Base-by-base conservation (phyloP, 345 rosid genomes). In the Sisymbrium altissimum region DNA sequence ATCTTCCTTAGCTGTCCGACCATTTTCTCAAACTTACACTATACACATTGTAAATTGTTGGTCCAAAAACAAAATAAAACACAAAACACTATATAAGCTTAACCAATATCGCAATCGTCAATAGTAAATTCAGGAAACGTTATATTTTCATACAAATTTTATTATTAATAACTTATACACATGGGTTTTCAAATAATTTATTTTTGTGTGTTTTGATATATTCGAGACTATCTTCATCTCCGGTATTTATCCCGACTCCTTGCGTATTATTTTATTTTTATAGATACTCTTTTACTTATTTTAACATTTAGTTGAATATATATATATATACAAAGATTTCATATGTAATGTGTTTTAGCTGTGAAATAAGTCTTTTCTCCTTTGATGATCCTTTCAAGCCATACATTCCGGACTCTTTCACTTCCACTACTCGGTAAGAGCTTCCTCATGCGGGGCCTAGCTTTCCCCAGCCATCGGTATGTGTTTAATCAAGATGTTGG, bases 1-100 rank as follows among this genome's bases (percentile, higher is more conserved):
- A 63, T 76, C 48, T 62, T 69, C 58, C 23, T 62, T 69, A 76
- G 79, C 74, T 75, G 79, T 76, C 79, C 73, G 55, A 59, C 68
- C 73, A 54, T 64, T 73, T 73, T 35, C 39, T 55, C 27, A 50
- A 52, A 21, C 15, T 29, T 66, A 36, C 33, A 52, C 38, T 65
- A 5, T 49, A 21, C 18, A 27, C 13, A 2, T 27, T 27, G 29
- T 27, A 27, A 13, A 21, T 66, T 66, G 68, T 64, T 64, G 29
- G 55, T 40, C 15, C 40, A 0, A 17, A n/a, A 64, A 43, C 11
- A 29, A 9, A n/a, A 14, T 27, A 27, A 2, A 27, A 27, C 29
- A 27, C 25, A 18, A 11, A 17, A 33, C 27, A 17, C 63, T 35
- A 35, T 25, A n/a, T n/a, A n/a, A 17, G 43, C 63, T 18, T 21